Conservation (phyloP, 345 rosid genomes). For the Xanthoceras sorbifolium region DNA sequence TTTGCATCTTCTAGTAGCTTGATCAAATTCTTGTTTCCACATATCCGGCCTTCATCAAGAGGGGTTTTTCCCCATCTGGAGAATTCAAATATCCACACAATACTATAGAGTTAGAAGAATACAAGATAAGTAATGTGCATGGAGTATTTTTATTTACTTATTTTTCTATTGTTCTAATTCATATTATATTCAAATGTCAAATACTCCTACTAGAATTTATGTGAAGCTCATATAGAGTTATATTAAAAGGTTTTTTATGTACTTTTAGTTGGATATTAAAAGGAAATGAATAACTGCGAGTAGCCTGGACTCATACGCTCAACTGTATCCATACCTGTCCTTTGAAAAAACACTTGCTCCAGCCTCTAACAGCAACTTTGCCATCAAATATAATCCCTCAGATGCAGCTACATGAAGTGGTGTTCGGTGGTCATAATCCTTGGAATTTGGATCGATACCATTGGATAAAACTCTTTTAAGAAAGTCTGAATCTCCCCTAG, state of each 20-base stretch:
- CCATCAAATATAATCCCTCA: constrained; percentile 76
- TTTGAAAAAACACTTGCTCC: constrained; percentile 76
- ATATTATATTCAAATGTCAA: too few relatives aligned
- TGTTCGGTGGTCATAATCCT: constrained; percentile 85
- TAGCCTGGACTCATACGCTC: background rate
- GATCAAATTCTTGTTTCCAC: constrained; percentile 85
- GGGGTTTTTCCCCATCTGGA: constrained; percentile 91
- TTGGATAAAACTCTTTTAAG: constrained; percentile 64
- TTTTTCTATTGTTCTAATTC: too few relatives aligned
- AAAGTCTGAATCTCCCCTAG: constrained; percentile 74
- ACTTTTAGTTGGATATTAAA: too few relatives aligned
- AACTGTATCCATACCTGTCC: constrained; percentile 70
- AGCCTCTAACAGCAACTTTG: constrained; percentile 72
- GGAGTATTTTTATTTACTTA: too few relatives aligned
- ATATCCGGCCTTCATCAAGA: constrained; percentile 61
- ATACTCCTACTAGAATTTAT: too few relatives aligned
- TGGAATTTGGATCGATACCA: constrained; percentile 82
- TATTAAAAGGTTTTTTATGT: background rate
- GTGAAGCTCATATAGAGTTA: background rate
- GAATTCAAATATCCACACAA: constrained; percentile 7
- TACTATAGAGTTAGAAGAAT: background rate
- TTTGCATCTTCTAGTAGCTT: constrained; percentile 72
- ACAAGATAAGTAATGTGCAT: background rate
- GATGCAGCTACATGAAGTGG: constrained; percentile 95
- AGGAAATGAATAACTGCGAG: background rate